Conservation (phyloP, 2,329 filamentous ascomycete species). For the Colletotrichum scovillei region DNA sequence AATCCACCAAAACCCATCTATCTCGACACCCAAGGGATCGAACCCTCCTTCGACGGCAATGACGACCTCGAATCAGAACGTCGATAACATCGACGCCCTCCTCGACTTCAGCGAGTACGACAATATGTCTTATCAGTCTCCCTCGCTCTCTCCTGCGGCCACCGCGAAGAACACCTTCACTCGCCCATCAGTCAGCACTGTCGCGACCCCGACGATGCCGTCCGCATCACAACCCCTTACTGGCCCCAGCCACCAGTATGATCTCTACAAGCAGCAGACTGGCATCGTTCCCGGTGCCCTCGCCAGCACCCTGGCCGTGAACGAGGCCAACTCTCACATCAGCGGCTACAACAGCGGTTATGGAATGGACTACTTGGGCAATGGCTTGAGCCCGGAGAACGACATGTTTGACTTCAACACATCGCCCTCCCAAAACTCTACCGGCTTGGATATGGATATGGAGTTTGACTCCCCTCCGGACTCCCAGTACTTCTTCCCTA, state of each 20-base stretch:
- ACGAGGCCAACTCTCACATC: slow-evolving; percentile 67
- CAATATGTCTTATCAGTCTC: slow-evolving; percentile 68
- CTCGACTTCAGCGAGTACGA: slow-evolving; percentile 74
- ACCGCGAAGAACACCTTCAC: slow-evolving; percentile 65
- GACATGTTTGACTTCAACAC: slow-evolving; percentile 80
- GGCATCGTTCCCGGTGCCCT: slow-evolving; percentile 88
- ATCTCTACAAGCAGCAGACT: slow-evolving; percentile 94
- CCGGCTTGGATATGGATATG: slow-evolving; percentile 75
- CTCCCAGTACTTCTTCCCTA: slow-evolving; percentile 74
- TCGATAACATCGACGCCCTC: slow-evolving; percentile 67
- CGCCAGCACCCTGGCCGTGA: slow-evolving; percentile 82
- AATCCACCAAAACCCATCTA: background rate
- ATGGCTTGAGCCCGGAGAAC: slow-evolving; percentile 70
- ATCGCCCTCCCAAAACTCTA: slow-evolving; percentile 71
- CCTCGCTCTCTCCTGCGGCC: slow-evolving; percentile 66
- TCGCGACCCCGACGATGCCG: slow-evolving; percentile 64
- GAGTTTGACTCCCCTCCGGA: slow-evolving; percentile 58
- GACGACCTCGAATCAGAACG: slow-evolving; percentile 55
- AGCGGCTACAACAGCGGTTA: slow-evolving; percentile 63
- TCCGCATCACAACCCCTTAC: slow-evolving; percentile 70
- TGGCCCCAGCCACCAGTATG: slow-evolving; percentile 93
- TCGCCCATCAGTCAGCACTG: slow-evolving; percentile 62
- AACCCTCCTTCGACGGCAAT: slow-evolving; percentile 41
- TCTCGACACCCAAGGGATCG: slow-evolving; percentile 23
- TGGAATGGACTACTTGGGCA: slow-evolving; percentile 60